Evolutionary conservation across 1,139 yeast genomes (phyloP).

Genomic region (Diutina catenulata): DNA sequence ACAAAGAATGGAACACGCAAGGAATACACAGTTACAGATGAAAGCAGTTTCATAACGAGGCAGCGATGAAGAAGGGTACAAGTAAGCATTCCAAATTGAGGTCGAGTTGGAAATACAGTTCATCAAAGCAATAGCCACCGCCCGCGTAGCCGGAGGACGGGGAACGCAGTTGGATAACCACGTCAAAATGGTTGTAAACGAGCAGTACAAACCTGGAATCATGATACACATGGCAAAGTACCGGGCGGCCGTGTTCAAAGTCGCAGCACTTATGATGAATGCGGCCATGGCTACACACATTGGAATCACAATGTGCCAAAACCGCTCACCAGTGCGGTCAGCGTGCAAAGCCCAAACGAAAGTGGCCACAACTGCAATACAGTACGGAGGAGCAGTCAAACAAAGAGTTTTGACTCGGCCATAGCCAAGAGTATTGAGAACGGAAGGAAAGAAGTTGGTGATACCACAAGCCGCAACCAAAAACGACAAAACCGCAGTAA

Average conservation of each 20-base stretch:
- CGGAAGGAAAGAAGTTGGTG: slow-evolving; percentile 51
- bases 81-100: slow-evolving; percentile 41
- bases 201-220: slow-evolving; percentile 47
- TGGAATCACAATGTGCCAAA: slow-evolving; percentile 38
- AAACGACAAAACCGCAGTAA: slow-evolving; percentile 28
- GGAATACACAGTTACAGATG: slow-evolving; percentile 36
- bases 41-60: slow-evolving; percentile 37
- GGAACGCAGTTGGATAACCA: slow-evolving; percentile 38
- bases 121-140: slow-evolving; percentile 40
- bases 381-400: slow-evolving; percentile 51
- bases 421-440: slow-evolving; percentile 43
- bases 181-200: slow-evolving; percentile 41
- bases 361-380: slow-evolving; percentile 41
- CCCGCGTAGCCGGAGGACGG: slow-evolving; percentile 43
- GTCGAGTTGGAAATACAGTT: slow-evolving; percentile 41
- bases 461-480: slow-evolving; percentile 49
- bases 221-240: slow-evolving; percentile 52
- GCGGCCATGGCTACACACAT: slow-evolving; percentile 32
- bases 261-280: slow-evolving; percentile 42
- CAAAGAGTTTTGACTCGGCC: slow-evolving; percentile 36
- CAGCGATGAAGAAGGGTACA: slow-evolving; percentile 29
- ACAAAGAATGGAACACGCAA: slow-evolving; percentile 25
- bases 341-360: slow-evolving; percentile 47
- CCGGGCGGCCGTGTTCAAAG: slow-evolving; percentile 45
- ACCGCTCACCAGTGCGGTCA: slow-evolving; percentile 45